A percentile compares a stretch with the other conserved stretches of the same genome.
Conservation (phyloP, 164 flowering plant genomes). For the Amborella trichopoda region DNA sequence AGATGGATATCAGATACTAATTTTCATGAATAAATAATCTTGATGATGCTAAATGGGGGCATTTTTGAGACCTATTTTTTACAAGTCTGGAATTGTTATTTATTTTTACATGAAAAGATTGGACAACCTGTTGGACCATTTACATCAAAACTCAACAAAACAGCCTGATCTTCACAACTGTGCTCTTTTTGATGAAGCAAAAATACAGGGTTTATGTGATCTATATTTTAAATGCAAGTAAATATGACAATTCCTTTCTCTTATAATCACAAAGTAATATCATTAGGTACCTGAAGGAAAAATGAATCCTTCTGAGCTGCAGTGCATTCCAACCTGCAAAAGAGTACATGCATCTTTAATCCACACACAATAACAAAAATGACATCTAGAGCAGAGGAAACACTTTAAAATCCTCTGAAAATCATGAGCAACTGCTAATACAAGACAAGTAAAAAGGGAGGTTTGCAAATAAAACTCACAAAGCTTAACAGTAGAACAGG, state of each 20-base stretch:
- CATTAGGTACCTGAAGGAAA: slow-evolving; percentile 63
- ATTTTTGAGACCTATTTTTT: too few species aligned
- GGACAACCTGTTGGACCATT: too few species aligned
- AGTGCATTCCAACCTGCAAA: slow-evolving; percentile 71
- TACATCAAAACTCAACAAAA: too few species aligned
- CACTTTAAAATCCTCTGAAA: background rate
- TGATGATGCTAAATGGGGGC: too few species aligned
- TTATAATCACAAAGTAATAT: background rate
- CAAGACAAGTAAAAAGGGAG: background rate
- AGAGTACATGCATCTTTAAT: slow-evolving; percentile 6
- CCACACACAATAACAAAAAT: too few species aligned
- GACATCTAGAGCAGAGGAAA: background rate
- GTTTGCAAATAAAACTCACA: background rate
- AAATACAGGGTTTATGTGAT: background rate
- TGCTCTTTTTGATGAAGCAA: background rate
- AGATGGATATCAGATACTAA: too few species aligned
- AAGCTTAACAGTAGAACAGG: background rate
- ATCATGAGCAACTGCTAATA: background rate
- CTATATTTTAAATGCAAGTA: background rate
- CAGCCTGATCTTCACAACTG: too few species aligned
- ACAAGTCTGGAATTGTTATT: background rate
- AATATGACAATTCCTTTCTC: background rate
- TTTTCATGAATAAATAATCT: too few species aligned
- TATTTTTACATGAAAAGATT: too few species aligned
- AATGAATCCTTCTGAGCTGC: slow-evolving; percentile 60